A percentile compares a stretch with the other conserved stretches of the same genome.
Conservation (phyloP, 306 rosid genomes). For the Cicer arietinum region DNA sequence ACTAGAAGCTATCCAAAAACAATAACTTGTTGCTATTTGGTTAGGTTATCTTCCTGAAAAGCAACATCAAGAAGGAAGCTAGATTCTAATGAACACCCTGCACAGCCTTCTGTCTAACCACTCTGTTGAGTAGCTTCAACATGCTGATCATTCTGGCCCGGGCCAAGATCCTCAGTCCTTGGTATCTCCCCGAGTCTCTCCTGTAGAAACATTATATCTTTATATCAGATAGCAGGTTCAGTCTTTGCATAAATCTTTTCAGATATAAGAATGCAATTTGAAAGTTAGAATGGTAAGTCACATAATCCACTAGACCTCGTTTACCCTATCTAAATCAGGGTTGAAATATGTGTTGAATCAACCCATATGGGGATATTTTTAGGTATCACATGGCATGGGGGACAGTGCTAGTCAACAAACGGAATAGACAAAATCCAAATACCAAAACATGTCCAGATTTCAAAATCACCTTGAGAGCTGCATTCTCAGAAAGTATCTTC, state of each 20-base stretch:
- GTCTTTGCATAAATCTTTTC: background rate
- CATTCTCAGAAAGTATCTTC: constrained; percentile 84
- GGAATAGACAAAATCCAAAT: constrained; percentile 55
- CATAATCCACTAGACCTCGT: background rate
- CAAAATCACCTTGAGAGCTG: constrained; percentile 78
- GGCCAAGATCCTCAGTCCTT: constrained; percentile 56
- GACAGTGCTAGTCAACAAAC: background rate
- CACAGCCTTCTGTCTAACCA: constrained; percentile 51
- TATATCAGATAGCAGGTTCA: constrained; percentile 28
- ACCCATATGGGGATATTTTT: constrained; percentile 56
- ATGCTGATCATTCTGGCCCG: constrained; percentile 60
- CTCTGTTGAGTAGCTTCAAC: constrained; percentile 54
- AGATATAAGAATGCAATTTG: constrained; percentile 24
- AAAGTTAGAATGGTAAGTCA: background rate
- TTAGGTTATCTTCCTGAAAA: constrained; percentile 62
- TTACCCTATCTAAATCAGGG: background rate
- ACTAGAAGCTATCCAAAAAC: constrained; percentile 61
- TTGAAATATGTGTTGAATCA: constrained; percentile 13
- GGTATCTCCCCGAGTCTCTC: constrained; percentile 71
- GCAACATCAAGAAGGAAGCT: constrained; percentile 54
- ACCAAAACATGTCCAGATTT: constrained; percentile 38
- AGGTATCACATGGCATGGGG: constrained; percentile 50
- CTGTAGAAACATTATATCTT: constrained; percentile 51
- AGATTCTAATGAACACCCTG: constrained; percentile 55
- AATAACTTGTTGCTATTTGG: constrained; percentile 58